phyloP scores from a whole-genome alignment of 345 rosid species.

The Aquilaria yunnanensis region DNA sequence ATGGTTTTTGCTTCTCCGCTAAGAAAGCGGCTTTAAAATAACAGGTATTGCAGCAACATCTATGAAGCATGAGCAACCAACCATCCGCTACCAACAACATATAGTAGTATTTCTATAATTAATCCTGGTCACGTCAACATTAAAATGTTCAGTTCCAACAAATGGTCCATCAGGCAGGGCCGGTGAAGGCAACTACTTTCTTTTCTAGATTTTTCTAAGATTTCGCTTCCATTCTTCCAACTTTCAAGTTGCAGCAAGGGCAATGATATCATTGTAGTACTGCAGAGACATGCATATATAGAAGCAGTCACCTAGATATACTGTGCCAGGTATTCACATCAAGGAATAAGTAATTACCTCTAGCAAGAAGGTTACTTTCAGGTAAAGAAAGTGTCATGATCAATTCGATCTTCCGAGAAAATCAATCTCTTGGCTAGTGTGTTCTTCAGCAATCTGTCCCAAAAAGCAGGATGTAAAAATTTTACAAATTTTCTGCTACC shows the following conservation, averaged over 20 bases:
- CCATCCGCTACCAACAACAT: too few relatives aligned
- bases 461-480: not conserved
- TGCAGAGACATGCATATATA: not conserved
- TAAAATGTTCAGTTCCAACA: too few relatives aligned
- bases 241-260: not conserved
- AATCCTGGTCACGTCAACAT: too few relatives aligned
- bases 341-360: not conserved
- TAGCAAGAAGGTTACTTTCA: not conserved
- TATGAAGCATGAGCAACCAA: too few relatives aligned
- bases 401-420: not conserved
- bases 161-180: too few relatives aligned
- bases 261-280: not conserved
- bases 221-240: not conserved
- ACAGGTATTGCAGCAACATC: too few relatives aligned
- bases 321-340: not conserved
- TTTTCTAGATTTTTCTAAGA: not conserved
- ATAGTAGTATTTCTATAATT: too few relatives aligned
- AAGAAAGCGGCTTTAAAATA: too few relatives aligned
- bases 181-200: not conserved
- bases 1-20: too few relatives aligned
- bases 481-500: too few relatives aligned
- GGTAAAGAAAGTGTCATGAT: not conserved
- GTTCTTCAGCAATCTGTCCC: not conserved
- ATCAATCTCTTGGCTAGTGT: too few relatives aligned
- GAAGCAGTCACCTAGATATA: not conserved